Percentiles rank a stretch among this genome's conserved stretches.
These are phyloP conservation scores for Neurospora tetraspora DNA, from an alignment of 495 filamentous ascomycete species.

Conservation along the genomic window DNA sequence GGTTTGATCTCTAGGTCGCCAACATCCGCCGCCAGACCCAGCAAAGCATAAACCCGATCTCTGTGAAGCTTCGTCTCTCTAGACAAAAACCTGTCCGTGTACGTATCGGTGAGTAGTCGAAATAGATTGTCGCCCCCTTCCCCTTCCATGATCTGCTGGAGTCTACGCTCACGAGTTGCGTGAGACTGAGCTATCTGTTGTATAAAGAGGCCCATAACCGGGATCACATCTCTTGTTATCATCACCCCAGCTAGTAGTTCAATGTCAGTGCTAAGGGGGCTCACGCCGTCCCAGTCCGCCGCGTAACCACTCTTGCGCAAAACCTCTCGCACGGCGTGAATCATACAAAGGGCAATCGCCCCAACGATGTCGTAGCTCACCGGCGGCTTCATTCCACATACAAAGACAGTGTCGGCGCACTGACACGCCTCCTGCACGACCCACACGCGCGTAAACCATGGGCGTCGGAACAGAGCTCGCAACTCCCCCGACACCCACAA, in stretches of 20 bases:
- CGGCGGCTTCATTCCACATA: conserved; percentile 4
- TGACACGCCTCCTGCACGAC: conserved; percentile 21
- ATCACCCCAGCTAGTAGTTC: not conserved
- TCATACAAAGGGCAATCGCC: accelerated
- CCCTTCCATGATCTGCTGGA: not conserved
- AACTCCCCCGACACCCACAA: not conserved
- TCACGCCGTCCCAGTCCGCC: not conserved
- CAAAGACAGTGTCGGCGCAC: conserved; percentile 14
- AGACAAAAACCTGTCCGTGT: not conserved
- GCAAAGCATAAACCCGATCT: conserved; percentile 9
- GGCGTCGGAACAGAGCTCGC: conserved; percentile 8
- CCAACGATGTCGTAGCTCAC: not conserved
- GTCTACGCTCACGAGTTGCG: accelerated
- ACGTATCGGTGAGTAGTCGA: not conserved
- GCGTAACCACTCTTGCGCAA: not conserved
- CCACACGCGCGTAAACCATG: conserved; percentile 25
- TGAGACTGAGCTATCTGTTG: no score
- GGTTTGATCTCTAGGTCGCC: conserved; percentile 2
- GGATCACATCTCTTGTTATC: not conserved
- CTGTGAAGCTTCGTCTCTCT: not conserved
- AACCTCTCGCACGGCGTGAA: not conserved
- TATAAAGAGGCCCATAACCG: no score
- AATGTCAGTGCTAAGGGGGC: no score
- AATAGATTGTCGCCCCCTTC: not conserved
- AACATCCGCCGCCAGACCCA: conserved; percentile 7